phyloP scores from a whole-genome alignment of 1,139 yeast genomes.

The Protomyces pachydermus region DNA sequence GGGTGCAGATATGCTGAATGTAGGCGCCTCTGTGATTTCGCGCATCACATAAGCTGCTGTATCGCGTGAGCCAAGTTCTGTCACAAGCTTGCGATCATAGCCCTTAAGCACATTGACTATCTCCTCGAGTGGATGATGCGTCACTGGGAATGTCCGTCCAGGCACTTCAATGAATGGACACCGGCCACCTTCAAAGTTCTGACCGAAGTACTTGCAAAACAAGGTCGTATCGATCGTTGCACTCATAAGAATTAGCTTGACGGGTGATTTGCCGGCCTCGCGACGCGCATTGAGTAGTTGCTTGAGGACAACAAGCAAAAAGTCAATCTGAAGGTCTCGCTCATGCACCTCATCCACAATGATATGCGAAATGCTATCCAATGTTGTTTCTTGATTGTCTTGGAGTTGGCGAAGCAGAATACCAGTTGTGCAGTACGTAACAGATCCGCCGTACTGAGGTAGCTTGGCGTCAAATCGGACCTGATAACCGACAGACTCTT shows the following conservation, averaged over 20 bases:
- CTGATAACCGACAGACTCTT: conserved; percentile 70
- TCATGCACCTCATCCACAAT: conserved; percentile 84
- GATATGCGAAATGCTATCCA: conserved; percentile 57
- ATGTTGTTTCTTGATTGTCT: conserved; percentile 47
- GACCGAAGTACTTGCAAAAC: conserved; percentile 53
- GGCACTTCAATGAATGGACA: conserved; percentile 63
- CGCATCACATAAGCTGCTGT: conserved; percentile 12
- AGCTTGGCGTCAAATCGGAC: conserved; percentile 74
- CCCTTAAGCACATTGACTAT: conserved; percentile 1
- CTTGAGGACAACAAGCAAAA: conserved; percentile 62
- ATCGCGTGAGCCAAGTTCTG: conserved; percentile 16
- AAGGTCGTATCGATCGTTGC: conserved; percentile 67
- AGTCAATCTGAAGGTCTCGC: conserved; percentile 73
- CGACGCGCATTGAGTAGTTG: conserved; percentile 45
- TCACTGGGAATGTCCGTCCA: conserved; percentile 76
- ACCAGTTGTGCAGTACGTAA: conserved; percentile 76
- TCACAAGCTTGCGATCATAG: conserved; percentile 5
- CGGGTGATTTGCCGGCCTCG: conserved; percentile 30
- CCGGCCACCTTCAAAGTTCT: conserved; percentile 37
- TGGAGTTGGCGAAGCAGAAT: conserved; percentile 62
- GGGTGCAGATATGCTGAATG: conserved; percentile 1
- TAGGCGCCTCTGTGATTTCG: conserved; percentile 8
- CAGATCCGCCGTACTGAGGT: conserved; percentile 57
- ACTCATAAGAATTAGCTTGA: conserved; percentile 65
- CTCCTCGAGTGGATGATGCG: conserved; percentile 50